Conservation (phyloP, 225 moss, liverwort and hornwort genomes). For the Takakia lepidozioides region DNA sequence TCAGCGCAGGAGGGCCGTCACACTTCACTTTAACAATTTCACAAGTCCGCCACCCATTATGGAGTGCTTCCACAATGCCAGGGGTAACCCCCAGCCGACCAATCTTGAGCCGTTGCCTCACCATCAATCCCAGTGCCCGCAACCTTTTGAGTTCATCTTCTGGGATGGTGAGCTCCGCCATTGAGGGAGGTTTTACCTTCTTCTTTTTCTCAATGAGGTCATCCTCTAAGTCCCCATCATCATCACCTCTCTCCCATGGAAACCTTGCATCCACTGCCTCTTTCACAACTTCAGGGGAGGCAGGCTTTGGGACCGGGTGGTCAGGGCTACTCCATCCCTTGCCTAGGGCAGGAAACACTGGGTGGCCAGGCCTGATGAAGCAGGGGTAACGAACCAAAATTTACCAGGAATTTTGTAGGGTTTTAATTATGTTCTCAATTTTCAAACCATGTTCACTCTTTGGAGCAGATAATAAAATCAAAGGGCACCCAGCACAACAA, state of each 20-base stretch:
- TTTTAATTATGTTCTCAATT: no score
- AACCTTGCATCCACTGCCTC: constrained; percentile 38
- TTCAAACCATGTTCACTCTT: no score
- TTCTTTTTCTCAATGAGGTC: constrained; percentile 28
- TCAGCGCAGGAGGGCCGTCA: constrained; percentile 72
- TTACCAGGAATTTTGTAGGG: no score
- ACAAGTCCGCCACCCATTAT: constrained; percentile 74
- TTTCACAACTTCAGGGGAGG: constrained; percentile 16
- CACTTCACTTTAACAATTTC: constrained; percentile 84
- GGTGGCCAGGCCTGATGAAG: constrained; percentile 39
- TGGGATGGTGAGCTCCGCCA: constrained; percentile 92
- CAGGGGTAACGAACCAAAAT: neutral
- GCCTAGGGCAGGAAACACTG: constrained; percentile 39
- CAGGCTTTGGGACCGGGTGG: constrained; percentile 65
- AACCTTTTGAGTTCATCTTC: constrained; percentile 85
- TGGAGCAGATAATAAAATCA: no score
- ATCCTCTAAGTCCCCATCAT: constrained; percentile 14
- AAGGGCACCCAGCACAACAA: no score
- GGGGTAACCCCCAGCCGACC: constrained; percentile 83
- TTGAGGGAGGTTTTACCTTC: constrained; percentile 73
- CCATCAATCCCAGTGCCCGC: constrained; percentile 71
- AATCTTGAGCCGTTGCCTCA: constrained; percentile 71
- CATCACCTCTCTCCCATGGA: constrained; percentile 79
- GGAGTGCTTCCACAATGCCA: constrained; percentile 76
- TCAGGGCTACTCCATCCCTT: constrained; percentile 59